A percentile compares a stretch with the other conserved stretches of the same genome.
Conservation (phyloP, 169 alveolate genomes). For the Toxoplasma gondii region DNA sequence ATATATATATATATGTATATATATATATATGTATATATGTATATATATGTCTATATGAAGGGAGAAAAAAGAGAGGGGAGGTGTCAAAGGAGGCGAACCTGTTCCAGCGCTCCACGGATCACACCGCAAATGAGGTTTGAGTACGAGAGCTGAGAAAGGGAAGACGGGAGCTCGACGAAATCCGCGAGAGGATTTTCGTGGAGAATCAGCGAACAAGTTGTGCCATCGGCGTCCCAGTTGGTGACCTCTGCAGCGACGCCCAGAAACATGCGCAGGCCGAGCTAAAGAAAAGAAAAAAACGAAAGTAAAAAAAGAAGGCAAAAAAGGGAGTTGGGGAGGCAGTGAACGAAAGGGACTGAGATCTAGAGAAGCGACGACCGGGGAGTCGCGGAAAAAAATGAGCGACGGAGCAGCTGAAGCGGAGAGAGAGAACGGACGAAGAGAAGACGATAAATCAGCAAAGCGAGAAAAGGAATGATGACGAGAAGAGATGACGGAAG, state of each 20-base stretch:
- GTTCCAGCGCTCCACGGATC: slow-evolving; percentile 89
- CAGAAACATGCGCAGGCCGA: slow-evolving; percentile 86
- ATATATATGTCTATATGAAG: too few species aligned
- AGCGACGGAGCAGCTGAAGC: not conserved
- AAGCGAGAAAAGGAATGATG: too few species aligned
- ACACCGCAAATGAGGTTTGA: slow-evolving; percentile 87
- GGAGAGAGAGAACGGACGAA: not conserved
- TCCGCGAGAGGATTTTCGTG: slow-evolving; percentile 88
- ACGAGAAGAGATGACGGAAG: too few species aligned
- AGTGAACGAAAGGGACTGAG: not conserved
- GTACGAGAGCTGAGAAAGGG: slow-evolving; percentile 80
- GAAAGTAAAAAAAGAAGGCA: slow-evolving; percentile 72
- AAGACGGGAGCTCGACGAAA: slow-evolving; percentile 87
- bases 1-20: not conserved
- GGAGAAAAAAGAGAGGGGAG: too few species aligned
- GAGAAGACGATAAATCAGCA: not conserved
- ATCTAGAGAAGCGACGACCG: not conserved
- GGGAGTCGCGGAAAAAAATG: not conserved
- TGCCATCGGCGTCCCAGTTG: slow-evolving; percentile 78
- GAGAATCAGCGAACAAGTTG: slow-evolving; percentile 78
- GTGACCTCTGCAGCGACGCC: slow-evolving; percentile 87
- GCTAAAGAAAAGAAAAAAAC: slow-evolving; percentile 80
- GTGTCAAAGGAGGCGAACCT: slow-evolving; percentile 30
- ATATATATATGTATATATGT: not conserved
- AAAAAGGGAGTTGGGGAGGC: not conserved